Evolutionary conservation across 2,329 filamentous ascomycete genomes (phyloP).

Genomic region (Plenodomus biglobosus): DNA sequence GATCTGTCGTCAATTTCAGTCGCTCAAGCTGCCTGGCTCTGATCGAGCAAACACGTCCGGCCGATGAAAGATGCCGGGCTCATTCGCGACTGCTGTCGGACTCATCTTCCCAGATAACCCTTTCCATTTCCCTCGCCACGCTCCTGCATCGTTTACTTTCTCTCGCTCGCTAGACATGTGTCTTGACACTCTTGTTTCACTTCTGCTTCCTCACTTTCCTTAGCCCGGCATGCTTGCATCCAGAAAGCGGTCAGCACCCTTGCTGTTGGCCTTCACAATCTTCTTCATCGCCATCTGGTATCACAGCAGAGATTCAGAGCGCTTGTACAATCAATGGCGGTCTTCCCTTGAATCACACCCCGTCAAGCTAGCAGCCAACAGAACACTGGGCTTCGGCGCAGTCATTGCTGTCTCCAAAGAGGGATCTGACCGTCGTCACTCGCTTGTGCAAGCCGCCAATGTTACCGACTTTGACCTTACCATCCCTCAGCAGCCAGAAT

Average conservation of each 20-base stretch:
- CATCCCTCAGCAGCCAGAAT: constrained; percentile 47
- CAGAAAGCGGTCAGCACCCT: constrained; percentile 34
- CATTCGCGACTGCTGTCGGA: neutral
- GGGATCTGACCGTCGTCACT: constrained; percentile 43
- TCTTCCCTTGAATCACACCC: constrained; percentile 28
- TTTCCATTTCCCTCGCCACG: constrained; percentile 3
- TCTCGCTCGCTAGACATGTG: constrained; percentile 18
- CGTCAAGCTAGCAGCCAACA: constrained; percentile 35
- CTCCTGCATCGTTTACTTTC: neutral
- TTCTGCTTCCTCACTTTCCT: constrained; percentile 9
- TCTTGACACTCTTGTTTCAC: constrained; percentile 19
- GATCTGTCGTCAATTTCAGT: constrained; percentile 9
- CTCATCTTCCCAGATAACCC: neutral
- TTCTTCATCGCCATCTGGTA: constrained; percentile 32
- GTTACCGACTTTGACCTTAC: constrained; percentile 48
- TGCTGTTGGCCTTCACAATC: constrained; percentile 32
- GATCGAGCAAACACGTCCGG: neutral
- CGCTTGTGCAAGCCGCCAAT: constrained; percentile 47
- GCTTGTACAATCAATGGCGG: constrained; percentile 34
- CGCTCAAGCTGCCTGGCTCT: neutral
- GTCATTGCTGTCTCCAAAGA: constrained; percentile 47
- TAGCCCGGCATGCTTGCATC: constrained; percentile 35
- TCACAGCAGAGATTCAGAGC: constrained; percentile 30
- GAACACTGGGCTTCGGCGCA: constrained; percentile 46
- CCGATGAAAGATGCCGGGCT: neutral